phyloP scores from a whole-genome alignment of 495 filamentous ascomycete genomes.

The Physcia stellaris region DNA sequence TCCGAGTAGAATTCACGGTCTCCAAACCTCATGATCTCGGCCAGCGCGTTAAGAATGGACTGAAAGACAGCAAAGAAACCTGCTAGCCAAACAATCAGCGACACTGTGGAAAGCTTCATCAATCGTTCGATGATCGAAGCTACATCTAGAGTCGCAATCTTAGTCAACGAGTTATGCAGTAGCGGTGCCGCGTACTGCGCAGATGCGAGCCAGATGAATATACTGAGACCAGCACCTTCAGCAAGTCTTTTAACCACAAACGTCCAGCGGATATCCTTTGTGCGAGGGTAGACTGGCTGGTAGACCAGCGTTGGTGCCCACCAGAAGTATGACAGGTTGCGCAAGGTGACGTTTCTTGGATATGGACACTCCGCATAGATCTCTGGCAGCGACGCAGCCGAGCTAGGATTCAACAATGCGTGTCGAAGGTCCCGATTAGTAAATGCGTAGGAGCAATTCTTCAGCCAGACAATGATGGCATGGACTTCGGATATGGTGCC shows the following conservation, averaged over 20 bases:
- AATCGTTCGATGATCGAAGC: slow-evolving; percentile 72
- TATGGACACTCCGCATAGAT: slow-evolving; percentile 79
- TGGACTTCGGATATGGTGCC: slow-evolving; percentile 84
- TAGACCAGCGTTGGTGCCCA: slow-evolving; percentile 94
- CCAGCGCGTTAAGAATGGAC: slow-evolving; percentile 72
- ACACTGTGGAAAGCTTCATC: slow-evolving; percentile 90
- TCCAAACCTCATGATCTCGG: slow-evolving; percentile 78
- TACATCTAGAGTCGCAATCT: slow-evolving; percentile 70
- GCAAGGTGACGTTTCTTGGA: slow-evolving; percentile 73
- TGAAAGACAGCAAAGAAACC: slow-evolving; percentile 97
- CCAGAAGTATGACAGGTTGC: slow-evolving; percentile 89
- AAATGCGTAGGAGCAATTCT: slow-evolving; percentile 88
- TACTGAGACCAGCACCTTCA: slow-evolving; percentile 58
- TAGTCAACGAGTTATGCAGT: slow-evolving; percentile 74
- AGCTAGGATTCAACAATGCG: slow-evolving; percentile 58
- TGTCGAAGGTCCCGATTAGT: slow-evolving; percentile 92
- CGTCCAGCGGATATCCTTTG: slow-evolving; percentile 59
- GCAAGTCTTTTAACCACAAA: slow-evolving; percentile 73
- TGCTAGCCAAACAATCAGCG: slow-evolving; percentile 86
- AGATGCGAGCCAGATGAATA: slow-evolving; percentile 85
- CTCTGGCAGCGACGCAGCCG: slow-evolving; percentile 49
- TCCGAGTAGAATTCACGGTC: slow-evolving; percentile 92
- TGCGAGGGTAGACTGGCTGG: slow-evolving; percentile 88
- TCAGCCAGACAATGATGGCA: slow-evolving; percentile 90
- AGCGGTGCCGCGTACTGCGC: slow-evolving; percentile 90